Evolutionary conservation across 495 filamentous ascomycete genomes (phyloP), one percentile per base, ranked within the genome.

Genomic region (Friedmanniomyces endolithicus): DNA sequence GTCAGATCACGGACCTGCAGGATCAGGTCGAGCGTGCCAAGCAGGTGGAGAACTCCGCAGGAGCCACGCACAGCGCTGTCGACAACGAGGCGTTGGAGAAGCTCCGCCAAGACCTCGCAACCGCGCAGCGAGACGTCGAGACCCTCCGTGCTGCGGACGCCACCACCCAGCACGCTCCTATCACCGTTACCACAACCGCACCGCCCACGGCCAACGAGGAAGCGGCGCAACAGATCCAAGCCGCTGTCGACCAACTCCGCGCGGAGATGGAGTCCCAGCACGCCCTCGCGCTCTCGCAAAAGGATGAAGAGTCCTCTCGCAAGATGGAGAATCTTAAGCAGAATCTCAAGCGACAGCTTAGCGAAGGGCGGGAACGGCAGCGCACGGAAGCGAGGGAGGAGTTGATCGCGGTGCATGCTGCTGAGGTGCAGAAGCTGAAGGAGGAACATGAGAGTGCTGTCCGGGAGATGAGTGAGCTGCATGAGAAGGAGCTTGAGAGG

Each of bases 311-410:
- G 52, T 65, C 85, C 49, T 82, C 85, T 59, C 72, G 75, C 52
- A 77, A 86, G 29, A 77, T 82, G 0, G 82, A 88, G 8, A 80
- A 77, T 63, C 79, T 92, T 76, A 90, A 87, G 66, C 75, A 75
- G 19, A 68, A 75, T 11, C 78, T 87, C 55, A 85, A 81, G 53
- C 81, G 76, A 61, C 87, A 83, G 63, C 71, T 94, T 6, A 72
- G 68, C 4, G 85, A 90, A 54, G 72, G 78, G 22, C 75, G 68
- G 44, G 68, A 72, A 34, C 63, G 69, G 37, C 62, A 71, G 9
- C 78, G 77, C 54, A 70, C 79, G 57, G 61, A 71, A 61, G 22
- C 63, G 27, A 65, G 71, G 34, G 54, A 68, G n/a, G 55, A 58
- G 23, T n/a, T 58, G 16, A 9, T 51, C 11, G 39, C 9, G n/a